Base-by-base conservation (phyloP, 306 rosid species). In the Quercus dentata region DNA sequence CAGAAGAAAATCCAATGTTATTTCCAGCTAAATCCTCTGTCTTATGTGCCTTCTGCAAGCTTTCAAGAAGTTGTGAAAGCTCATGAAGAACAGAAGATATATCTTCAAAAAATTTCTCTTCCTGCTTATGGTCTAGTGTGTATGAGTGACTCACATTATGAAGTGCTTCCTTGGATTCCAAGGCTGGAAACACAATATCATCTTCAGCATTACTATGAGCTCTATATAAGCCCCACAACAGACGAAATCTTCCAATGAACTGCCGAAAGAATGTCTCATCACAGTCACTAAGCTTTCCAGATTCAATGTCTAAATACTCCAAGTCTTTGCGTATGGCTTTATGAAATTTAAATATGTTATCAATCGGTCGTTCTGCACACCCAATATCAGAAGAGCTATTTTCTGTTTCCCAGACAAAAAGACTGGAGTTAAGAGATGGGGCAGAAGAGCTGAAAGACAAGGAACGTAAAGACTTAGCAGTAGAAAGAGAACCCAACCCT, bases 161-260 rank as follows among this genome's bases (percentile, higher is more conserved):
- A 86, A 96, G 94, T 5, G 98, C 69, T 90, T 96, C 99, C 84
- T 96, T 93, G 80, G 99, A 96, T 90, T 96, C 98, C 84, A 96
- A 76, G 0, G 99, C 99, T 52, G 99, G 98, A 86, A 96, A 96
- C 77, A 93, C 98, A 78, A 96, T 91, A 82, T 96, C 99, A 81
- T 96, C 99, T 84, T 96, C 99, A 59, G 99, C 99, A 85, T 96
- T 96, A 83, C 99, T 96, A 76, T 96, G 99, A 76, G 99, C 99
- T 89, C 98, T 91, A 81, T 96, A 93, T 79, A 96, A 87, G 38
- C 99, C 99, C 99, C 99, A 96, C 78, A 96, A 87, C 77, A 96
- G 95, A 69, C 94, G 98, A 81, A 96, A 96, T 85, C 99, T 90
- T 75, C 99, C 99, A 64, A 78, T 89, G 75, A 96, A 96, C 85